phyloP scores from a whole-genome alignment of 768 basidiomycete genomes.

The Hirschioporus abietinus region DNA sequence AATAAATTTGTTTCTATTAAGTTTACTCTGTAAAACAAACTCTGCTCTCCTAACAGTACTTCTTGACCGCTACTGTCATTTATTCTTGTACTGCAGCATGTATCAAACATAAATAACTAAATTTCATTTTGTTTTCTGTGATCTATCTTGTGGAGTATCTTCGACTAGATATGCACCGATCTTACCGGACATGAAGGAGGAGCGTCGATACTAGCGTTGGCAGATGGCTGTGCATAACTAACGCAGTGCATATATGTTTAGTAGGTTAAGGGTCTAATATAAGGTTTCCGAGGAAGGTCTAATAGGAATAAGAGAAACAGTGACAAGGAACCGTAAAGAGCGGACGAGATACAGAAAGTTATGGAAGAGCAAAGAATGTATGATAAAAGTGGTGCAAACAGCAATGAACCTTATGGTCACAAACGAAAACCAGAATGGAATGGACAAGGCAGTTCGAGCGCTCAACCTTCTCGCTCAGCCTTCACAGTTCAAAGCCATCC shows the following conservation, averaged over 20 bases:
- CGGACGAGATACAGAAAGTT: not conserved
- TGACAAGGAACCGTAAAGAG: not conserved
- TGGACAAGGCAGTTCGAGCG: not conserved
- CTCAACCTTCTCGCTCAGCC: not conserved
- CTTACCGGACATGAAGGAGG: too few species aligned
- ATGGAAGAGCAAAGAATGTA: not conserved
- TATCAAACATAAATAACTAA: not conserved
- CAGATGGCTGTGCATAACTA: not conserved
- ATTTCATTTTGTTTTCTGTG: not conserved
- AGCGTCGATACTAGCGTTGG: too few species aligned
- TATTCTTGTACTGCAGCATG: not conserved
- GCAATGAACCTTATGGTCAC: too few species aligned
- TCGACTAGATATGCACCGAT: too few species aligned
- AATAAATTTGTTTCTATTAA: not conserved
- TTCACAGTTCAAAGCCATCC: constrained; percentile 44
- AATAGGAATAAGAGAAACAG: not conserved
- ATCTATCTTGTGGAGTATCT: too few species aligned
- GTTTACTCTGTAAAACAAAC: not conserved
- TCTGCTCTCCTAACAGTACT: not conserved
- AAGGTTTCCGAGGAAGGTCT: not conserved
- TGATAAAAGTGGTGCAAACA: not conserved
- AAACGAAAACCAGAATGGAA: not conserved
- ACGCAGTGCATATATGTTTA: not conserved
- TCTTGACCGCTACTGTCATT: not conserved
- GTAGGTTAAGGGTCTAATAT: not conserved